These are phyloP conservation scores for Trichosanthes truncata DNA, from an alignment of 306 rosid genomes.

Conservation along the genomic window DNA sequence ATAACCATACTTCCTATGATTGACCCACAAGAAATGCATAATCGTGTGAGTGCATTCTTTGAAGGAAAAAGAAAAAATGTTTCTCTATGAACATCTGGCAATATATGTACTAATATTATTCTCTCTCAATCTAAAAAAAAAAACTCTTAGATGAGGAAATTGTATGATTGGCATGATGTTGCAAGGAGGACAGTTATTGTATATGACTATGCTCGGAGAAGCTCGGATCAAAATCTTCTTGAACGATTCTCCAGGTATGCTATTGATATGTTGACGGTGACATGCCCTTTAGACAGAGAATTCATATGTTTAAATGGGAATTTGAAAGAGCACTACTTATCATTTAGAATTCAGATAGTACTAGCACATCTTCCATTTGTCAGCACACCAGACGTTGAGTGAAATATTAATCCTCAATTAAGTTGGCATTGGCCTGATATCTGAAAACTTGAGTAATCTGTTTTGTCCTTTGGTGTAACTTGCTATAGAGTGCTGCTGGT, in stretches of 20 bases:
- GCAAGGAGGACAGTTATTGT: conserved; percentile 82
- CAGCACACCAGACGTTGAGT: background rate
- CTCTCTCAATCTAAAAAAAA: background rate
- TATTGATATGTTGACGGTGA: background rate
- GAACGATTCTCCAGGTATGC: conserved; percentile 63
- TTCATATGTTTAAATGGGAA: background rate
- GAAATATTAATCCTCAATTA: background rate
- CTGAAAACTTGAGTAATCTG: background rate
- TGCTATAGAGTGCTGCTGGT: background rate
- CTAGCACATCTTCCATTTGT: background rate
- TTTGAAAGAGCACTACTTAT: background rate
- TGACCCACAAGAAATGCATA: conserved; percentile 76
- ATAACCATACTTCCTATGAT: conserved; percentile 63
- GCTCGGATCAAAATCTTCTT: conserved; percentile 56
- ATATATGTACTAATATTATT: conserved; percentile 13
- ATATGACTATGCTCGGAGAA: conserved; percentile 65
- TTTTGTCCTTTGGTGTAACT: background rate
- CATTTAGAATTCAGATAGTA: background rate
- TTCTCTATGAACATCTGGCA: conserved; percentile 7
- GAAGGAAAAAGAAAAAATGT: background rate
- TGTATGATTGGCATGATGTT: conserved; percentile 90
- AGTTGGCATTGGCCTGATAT: background rate
- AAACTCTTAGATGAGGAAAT: conserved; percentile 49
- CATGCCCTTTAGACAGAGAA: background rate
- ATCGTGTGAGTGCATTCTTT: conserved; percentile 49